A percentile compares a stretch with the other conserved stretches of the same genome.
phyloP scores from a whole-genome alignment of 2,329 filamentous ascomycete species.

The Amauroascus verrucosus region DNA sequence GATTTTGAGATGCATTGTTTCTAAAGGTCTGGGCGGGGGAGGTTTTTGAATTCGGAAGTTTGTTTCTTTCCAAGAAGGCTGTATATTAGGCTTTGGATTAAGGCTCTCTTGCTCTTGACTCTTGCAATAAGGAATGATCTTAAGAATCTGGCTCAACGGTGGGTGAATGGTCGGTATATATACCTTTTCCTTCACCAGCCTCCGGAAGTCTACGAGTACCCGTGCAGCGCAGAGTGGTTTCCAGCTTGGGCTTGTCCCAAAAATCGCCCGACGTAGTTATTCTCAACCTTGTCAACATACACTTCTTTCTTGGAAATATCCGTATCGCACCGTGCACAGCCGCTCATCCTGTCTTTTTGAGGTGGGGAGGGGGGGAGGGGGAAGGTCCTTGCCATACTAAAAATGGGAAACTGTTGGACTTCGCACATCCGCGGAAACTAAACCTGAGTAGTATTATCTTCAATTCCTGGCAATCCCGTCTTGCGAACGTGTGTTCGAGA shows the following conservation, averaged over 20 bases:
- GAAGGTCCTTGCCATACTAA: background rate
- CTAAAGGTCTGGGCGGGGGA: background rate
- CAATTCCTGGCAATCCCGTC: background rate
- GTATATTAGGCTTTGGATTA: background rate
- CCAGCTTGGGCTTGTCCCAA: background rate
- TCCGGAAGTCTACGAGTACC: background rate
- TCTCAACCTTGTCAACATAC: background rate
- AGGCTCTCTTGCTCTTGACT: background rate
- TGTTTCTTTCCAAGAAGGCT: background rate
- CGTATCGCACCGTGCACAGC: conserved; percentile 5
- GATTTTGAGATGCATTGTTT: conserved; percentile 5
- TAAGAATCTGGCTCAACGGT: background rate
- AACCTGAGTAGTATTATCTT: background rate
- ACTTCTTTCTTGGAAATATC: background rate
- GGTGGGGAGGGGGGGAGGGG: background rate
- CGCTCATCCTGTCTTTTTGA: background rate
- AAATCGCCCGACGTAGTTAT: background rate
- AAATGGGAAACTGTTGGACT: background rate
- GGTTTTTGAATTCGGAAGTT: background rate
- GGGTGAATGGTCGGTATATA: conserved; percentile 1
- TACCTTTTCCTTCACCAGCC: background rate
- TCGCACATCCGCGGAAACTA: background rate
- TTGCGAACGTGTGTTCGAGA: conserved; percentile 1
- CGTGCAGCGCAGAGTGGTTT: background rate
- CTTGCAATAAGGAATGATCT: background rate